Evolutionary conservation across 495 filamentous ascomycete genomes (phyloP).

Genomic region (Penicillium canariense): DNA sequence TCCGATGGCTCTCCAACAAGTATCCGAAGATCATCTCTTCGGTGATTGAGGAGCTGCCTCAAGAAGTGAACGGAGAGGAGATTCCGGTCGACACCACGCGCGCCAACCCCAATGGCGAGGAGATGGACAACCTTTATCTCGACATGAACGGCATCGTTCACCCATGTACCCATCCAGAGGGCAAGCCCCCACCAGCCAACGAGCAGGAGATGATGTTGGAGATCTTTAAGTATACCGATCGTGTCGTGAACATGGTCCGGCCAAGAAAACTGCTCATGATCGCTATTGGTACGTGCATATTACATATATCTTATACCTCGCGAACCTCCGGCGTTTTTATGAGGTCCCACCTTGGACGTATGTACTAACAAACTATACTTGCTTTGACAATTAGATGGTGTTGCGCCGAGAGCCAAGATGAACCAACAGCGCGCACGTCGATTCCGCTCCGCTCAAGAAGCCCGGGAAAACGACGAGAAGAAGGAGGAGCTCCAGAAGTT

Average conservation of each 20-base stretch:
- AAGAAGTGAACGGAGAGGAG: slow-evolving; percentile 72
- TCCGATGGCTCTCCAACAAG: slow-evolving; percentile 90
- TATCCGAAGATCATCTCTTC: slow-evolving; percentile 94
- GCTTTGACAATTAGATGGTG: slow-evolving; percentile 65
- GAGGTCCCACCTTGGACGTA: background rate
- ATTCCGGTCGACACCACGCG: slow-evolving; percentile 80
- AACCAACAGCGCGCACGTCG: slow-evolving; percentile 92
- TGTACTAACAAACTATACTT: background rate
- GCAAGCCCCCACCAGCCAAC: slow-evolving; percentile 81
- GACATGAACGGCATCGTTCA: slow-evolving; percentile 99
- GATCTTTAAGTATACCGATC: slow-evolving; percentile 94
- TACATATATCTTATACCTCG: background rate
- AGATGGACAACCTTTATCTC: slow-evolving; percentile 95
- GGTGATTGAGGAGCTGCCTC: slow-evolving; percentile 81
- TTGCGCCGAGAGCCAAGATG: slow-evolving; percentile 94
- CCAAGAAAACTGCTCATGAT: slow-evolving; percentile 96
- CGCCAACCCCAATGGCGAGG: slow-evolving; percentile 95
- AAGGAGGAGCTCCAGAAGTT: slow-evolving; percentile 82
- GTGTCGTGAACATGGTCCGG: slow-evolving; percentile 97
- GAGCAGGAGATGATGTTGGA: slow-evolving; percentile 99
- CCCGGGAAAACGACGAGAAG: slow-evolving; percentile 88
- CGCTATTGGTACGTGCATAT: slow-evolving; percentile 74
- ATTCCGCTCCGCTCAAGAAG: slow-evolving; percentile 91
- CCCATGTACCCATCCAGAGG: slow-evolving; percentile 97
- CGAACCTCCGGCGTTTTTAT: background rate